A percentile compares a stretch with the other conserved stretches of the same genome.
Evolutionary conservation across 139 green algal species (phyloP).

Genomic region (Volvox africanus): DNA sequence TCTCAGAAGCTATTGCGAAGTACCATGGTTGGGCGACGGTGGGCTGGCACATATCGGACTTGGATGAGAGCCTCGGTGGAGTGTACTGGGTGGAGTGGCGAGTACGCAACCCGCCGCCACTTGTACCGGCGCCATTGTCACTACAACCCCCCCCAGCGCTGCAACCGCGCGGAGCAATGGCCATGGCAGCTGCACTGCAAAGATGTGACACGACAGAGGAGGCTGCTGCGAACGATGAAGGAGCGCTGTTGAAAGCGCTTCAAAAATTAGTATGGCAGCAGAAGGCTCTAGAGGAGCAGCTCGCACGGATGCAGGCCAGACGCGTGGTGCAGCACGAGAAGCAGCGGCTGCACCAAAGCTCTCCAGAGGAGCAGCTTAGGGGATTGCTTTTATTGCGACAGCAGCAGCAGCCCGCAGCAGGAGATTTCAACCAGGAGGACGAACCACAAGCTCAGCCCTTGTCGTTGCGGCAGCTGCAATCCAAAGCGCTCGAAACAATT

Average conservation of each 20-base stretch:
- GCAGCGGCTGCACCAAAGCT: background rate
- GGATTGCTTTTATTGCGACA: background rate
- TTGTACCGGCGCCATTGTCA: background rate
- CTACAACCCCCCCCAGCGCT: background rate
- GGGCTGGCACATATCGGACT: background rate
- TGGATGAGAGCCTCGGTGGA: background rate
- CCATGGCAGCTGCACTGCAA: background rate
- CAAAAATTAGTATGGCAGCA: background rate
- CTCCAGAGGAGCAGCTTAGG: no score
- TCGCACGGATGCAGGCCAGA: background rate
- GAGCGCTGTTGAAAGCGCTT: background rate
- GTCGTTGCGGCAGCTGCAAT: background rate
- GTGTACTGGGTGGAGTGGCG: slow-evolving; percentile 9
- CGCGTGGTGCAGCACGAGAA: background rate
- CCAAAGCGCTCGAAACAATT: background rate
- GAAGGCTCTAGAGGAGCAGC: background rate
- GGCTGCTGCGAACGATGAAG: background rate
- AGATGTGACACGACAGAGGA: background rate
- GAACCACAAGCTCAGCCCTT: background rate
- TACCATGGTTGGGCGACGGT: slow-evolving; percentile 4
- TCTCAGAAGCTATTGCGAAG: background rate
- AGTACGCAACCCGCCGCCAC: background rate
- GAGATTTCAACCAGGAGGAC: background rate
- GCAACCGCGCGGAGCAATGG: background rate
- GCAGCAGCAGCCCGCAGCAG: background rate